phyloP scores from a whole-genome alignment of 164 flowering plant genomes.

The Aristolochia fimbriata region DNA sequence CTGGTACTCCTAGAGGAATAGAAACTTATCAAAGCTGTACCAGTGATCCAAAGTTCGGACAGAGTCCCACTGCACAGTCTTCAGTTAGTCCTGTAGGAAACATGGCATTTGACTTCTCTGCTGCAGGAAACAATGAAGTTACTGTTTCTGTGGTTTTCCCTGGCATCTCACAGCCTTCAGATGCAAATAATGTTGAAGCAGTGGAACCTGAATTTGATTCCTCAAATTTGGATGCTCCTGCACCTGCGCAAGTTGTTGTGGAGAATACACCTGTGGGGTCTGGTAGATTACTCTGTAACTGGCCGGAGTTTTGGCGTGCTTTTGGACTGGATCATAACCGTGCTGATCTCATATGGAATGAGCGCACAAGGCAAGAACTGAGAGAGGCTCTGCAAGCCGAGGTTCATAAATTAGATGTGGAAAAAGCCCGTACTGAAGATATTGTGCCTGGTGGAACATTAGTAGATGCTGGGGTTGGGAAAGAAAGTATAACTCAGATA shows the following conservation, averaged over 20 bases:
- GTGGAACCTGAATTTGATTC: slow-evolving; percentile 30
- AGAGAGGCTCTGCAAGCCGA: slow-evolving; percentile 84
- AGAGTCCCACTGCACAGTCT: slow-evolving; percentile 24
- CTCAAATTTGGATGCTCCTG: slow-evolving; percentile 50
- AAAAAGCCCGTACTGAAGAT: slow-evolving; percentile 92
- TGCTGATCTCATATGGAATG: slow-evolving; percentile 98
- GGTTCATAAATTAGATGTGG: slow-evolving; percentile 85
- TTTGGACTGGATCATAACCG: slow-evolving; percentile 97
- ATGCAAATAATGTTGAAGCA: slow-evolving; percentile 37
- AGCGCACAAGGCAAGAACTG: slow-evolving; percentile 90
- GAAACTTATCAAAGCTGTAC: slow-evolving; percentile 29
- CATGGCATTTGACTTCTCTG: slow-evolving; percentile 22
- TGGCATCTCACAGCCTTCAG: slow-evolving; percentile 25
- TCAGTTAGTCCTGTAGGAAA: slow-evolving; percentile 31
- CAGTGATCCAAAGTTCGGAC: slow-evolving; percentile 33
- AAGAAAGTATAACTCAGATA: slow-evolving; percentile 59
- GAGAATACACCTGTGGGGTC: slow-evolving; percentile 92
- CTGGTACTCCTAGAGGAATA: slow-evolving; percentile 23
- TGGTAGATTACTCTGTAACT: slow-evolving; percentile 82
- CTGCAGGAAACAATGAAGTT: slow-evolving; percentile 25
- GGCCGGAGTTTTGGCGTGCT: slow-evolving; percentile 98
- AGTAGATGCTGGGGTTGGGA: slow-evolving; percentile 33
- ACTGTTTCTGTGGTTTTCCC: slow-evolving; percentile 23
- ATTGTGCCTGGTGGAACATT: slow-evolving; percentile 62
- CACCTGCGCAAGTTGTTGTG: slow-evolving; percentile 96